Base-by-base conservation (phyloP, 257 asterid species). In the Rauvolfia tetraphylla region DNA sequence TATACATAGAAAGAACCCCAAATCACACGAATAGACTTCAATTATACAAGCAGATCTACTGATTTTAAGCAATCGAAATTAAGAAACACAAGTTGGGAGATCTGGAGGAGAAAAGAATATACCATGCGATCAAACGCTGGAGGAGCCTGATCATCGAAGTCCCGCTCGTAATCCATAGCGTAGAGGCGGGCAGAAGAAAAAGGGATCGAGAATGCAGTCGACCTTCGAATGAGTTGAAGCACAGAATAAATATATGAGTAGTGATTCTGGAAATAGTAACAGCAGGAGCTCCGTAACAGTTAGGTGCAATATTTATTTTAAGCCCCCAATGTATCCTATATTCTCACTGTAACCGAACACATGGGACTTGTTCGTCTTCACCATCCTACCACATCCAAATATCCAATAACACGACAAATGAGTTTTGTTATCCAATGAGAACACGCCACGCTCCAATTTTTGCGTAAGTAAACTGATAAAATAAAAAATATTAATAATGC, bases 111-210 rank as follows among this genome's bases (percentile, higher is more conserved):
- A 70, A 39, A 6, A 18, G 51, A 8, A 78, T 87, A 46, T 46
- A 92, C 97, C 93, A 70, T 67, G 27, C 81, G 89, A 79, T 91
- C 89, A 77, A 87, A 88, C 49, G 90, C 74, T 39, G 88, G 88
- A 76, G 79, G 78, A 73, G 42, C 74, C 27, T 74, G 87, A 54
- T 75, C 86, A 75, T 80, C 85, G 54, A 83, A 82, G 69, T 86
- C 90, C n/a, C 80, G 79, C 7, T 83, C 86, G 79, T 27, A 79
- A 75, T 81, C 85, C 90, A 87, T 89, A 57, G 82, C 44, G 65
- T 53, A 38, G 44, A 36, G 14, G 41, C 57, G 41, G 51, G 41
- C 44, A 61, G 11, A 62, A 33, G 51, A 36, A 34, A 31, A 7
- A 22, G n/a, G 44, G 0, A 25, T 34, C 41, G 39, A 34, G 20